Conservation (phyloP, 2,329 filamentous ascomycete genomes). For the Talaromyces atroroseus region DNA sequence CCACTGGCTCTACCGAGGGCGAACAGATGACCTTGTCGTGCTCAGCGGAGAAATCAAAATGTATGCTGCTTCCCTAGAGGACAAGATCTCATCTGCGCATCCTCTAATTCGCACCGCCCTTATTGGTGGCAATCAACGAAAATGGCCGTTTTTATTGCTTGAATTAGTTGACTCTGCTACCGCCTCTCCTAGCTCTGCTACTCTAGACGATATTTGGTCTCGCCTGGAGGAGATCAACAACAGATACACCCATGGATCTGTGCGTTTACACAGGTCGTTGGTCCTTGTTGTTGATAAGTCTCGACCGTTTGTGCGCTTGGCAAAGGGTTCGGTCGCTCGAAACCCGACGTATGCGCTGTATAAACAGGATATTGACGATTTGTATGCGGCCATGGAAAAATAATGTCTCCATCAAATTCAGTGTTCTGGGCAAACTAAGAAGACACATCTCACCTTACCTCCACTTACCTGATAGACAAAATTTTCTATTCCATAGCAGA, state of each 20-base stretch:
- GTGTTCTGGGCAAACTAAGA: neutral
- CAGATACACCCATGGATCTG: constrained; percentile 3
- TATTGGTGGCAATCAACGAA: constrained; percentile 20
- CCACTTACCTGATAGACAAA: too few species aligned
- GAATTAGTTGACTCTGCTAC: constrained; percentile 13
- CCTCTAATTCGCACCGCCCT: constrained; percentile 17
- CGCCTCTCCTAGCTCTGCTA: neutral
- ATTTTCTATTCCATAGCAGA: too few species aligned
- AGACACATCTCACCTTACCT: too few species aligned
- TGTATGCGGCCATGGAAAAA: constrained; percentile 4
- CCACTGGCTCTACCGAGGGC: constrained; percentile 23
- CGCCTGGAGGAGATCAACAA: constrained; percentile 2
- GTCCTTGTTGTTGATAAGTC: neutral
- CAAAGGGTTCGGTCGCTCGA: constrained; percentile 9
- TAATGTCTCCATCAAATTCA: neutral
- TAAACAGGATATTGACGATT: constrained; percentile 1
- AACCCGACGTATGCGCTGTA: constrained; percentile 9
- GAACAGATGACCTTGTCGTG: constrained; percentile 18
- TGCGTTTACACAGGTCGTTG: constrained; percentile 3
- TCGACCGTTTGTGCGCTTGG: constrained; percentile 7
- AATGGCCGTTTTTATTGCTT: constrained; percentile 19
- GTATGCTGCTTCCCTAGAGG: constrained; percentile 21
- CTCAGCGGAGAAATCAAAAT: constrained; percentile 19
- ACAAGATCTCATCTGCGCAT: constrained; percentile 18
- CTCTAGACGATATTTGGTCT: constrained; percentile 8